phyloP scores from a whole-genome alignment of 1,284 basidiomycete genomes.

The Leccinum insigne region DNA sequence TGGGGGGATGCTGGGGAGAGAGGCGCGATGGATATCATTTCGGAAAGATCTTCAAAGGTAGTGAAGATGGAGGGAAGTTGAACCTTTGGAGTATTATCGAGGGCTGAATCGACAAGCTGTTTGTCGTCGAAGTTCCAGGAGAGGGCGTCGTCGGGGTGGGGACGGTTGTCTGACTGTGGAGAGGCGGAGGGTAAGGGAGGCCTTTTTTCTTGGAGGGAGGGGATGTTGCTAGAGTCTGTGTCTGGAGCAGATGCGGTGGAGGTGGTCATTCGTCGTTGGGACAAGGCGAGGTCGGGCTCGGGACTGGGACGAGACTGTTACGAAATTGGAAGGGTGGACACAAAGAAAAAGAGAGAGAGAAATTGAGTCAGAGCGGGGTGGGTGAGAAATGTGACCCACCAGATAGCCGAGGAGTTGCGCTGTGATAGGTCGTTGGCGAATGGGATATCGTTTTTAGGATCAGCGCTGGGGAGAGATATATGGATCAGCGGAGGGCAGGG shows the following conservation, averaged over 20 bases:
- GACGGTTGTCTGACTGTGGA: conserved; percentile 49
- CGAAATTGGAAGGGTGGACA: conserved; percentile 17
- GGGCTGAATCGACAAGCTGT: conserved; percentile 25
- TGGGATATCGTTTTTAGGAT: conserved; percentile 39
- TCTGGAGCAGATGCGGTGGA: conserved; percentile 58
- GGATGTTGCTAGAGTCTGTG: conserved; percentile 57
- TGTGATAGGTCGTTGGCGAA: conserved; percentile 48
- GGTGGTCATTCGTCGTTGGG: conserved; percentile 59
- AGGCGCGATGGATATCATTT: conserved; percentile 58
- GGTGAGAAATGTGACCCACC: conserved; percentile 37
- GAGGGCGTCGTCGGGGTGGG: conserved; percentile 34
- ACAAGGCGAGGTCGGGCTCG: conserved; percentile 48
- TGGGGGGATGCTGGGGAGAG: conserved; percentile 59
- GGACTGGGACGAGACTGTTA: conserved; percentile 30
- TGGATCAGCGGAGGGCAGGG: conserved; percentile 10
- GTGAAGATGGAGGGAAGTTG: conserved; percentile 73
- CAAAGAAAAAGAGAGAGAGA: no score
- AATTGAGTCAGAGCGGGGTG: no score
- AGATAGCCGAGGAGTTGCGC: conserved; percentile 47
- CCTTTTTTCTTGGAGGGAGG: conserved; percentile 56
- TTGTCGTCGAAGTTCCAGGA: conserved; percentile 43
- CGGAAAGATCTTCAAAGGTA: conserved; percentile 62
- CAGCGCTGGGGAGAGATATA: conserved; percentile 31
- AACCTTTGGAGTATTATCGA: conserved; percentile 51
- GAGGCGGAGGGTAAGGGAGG: conserved; percentile 47